Base-by-base conservation (phyloP, 1,139 yeast genomes). In the Williopsis jadinii region DNA sequence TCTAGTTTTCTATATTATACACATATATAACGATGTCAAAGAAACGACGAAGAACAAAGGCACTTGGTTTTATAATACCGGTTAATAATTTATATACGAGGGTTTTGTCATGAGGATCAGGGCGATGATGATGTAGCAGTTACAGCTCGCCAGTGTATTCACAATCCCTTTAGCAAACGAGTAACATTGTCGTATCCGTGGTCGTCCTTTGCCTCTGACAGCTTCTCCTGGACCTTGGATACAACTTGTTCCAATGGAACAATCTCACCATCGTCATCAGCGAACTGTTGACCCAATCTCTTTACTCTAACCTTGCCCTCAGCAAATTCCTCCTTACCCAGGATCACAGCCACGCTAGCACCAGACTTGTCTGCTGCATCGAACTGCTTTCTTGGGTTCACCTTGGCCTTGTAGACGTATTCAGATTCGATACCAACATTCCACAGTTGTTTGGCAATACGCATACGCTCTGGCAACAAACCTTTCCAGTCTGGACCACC, bases 401-500 rank as follows among this genome's bases (percentile, higher is more conserved):
- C 95, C 68, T 92, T 92, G 43, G 85, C 75, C 66, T 92, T 92
- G 71, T 85, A 92, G 51, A 90, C 71, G 62, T 80, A 92, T 67
- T 92, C 98, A 34, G 95, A 73, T 60, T 86, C 94, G 52, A 92
- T 78, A 34, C 95, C 97, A 9, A 84, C 84, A 30, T 71, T 71
- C 98, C 98, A 92, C 53, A 92, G 73, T 54, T 70, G 65, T 57
- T 85, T 82, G 42, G 96, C 77, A 41, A 92, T 75, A 33, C 73
- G 58, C 96, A 92, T 87, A 68, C 98, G 82, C 67, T 92, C 97
- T 48, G 80, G 77, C 55, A 92, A 70, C 68, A 85, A 85, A 10
- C 97, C 97, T 48, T 74, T 80, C 96, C 97, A 90, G 47, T 83
- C 92, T 55, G 85, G 87, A 58, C 97, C 97, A 54, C 97, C 97